Evolutionary conservation across 1,139 yeast species (phyloP).

Genomic region (Hansenula anomala): DNA sequence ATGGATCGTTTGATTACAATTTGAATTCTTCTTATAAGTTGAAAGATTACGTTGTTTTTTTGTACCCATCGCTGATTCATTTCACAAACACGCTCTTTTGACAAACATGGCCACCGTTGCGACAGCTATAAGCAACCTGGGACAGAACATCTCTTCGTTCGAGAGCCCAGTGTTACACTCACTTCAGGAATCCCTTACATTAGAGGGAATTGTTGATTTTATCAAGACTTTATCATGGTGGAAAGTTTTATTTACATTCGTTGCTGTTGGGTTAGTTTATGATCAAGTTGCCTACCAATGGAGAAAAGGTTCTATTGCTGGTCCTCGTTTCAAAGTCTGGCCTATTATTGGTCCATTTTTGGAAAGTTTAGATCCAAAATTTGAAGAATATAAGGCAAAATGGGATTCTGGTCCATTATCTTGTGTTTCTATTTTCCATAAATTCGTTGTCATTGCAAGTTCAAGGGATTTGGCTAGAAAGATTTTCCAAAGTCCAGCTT

Average conservation of each 20-base stretch:
- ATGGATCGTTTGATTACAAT: conserved; percentile 1
- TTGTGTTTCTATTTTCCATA: conserved; percentile 96
- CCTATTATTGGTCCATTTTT: conserved; percentile 95
- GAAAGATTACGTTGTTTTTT: neutral
- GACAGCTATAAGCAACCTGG: conserved; percentile 12
- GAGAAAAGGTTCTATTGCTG: conserved; percentile 84
- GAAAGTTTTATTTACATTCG: conserved; percentile 45
- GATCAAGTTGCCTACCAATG: conserved; percentile 79
- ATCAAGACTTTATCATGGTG: conserved; percentile 34
- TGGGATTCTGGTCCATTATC: conserved; percentile 94
- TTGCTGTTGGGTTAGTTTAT: conserved; percentile 53
- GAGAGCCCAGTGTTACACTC: conserved; percentile 9
- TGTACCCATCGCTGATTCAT: neutral
- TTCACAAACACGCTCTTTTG: neutral
- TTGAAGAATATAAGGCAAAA: conserved; percentile 86
- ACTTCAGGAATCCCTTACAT: conserved; percentile 6
- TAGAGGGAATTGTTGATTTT: neutral
- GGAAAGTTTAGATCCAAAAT: conserved; percentile 94
- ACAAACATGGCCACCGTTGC: conserved; percentile 3
- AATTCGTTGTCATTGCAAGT: conserved; percentile 93
- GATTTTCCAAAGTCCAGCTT: conserved; percentile 77
- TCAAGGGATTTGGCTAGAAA: conserved; percentile 88
- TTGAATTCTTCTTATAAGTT: neutral
- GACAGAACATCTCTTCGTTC: conserved; percentile 13
- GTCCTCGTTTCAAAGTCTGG: conserved; percentile 83